Evolutionary conservation across 208 protist species (phyloP).

Genomic region (Leishmania turanica): DNA sequence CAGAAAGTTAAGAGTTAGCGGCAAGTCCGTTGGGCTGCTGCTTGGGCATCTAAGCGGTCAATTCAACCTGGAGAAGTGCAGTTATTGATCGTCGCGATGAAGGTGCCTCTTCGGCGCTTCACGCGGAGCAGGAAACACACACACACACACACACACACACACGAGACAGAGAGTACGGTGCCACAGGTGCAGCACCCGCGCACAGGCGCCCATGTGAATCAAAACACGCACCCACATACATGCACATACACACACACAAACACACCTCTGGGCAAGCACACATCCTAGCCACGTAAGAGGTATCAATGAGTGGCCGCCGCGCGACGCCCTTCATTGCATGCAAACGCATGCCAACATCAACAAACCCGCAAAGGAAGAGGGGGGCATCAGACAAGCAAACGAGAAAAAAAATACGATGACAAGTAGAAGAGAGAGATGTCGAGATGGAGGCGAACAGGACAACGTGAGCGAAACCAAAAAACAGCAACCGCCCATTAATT

Average conservation of each 20-base stretch:
- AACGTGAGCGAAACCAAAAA: background rate
- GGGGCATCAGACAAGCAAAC: background rate
- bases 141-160: too few species aligned
- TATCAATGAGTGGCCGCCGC: too few species aligned
- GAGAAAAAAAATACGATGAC: background rate
- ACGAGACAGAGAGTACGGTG: background rate
- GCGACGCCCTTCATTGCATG: too few species aligned
- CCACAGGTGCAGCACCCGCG: background rate
- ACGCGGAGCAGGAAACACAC: too few species aligned
- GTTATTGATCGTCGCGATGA: background rate
- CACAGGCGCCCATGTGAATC: background rate
- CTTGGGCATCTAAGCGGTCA: background rate
- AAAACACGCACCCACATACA: conserved; percentile 1
- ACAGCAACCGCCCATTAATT: background rate
- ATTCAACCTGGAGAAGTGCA: too few species aligned
- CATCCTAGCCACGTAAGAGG: too few species aligned
- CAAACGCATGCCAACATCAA: too few species aligned
- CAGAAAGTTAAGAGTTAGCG: background rate
- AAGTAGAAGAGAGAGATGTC: background rate
- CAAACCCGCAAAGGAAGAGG: background rate
- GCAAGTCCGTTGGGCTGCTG: background rate
- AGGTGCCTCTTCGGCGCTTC: background rate
- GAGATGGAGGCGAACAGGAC: background rate
- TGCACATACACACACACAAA: background rate
- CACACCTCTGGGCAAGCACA: background rate